Base-by-base conservation (phyloP, 306 rosid genomes). In the Quercus berberidifolia region DNA sequence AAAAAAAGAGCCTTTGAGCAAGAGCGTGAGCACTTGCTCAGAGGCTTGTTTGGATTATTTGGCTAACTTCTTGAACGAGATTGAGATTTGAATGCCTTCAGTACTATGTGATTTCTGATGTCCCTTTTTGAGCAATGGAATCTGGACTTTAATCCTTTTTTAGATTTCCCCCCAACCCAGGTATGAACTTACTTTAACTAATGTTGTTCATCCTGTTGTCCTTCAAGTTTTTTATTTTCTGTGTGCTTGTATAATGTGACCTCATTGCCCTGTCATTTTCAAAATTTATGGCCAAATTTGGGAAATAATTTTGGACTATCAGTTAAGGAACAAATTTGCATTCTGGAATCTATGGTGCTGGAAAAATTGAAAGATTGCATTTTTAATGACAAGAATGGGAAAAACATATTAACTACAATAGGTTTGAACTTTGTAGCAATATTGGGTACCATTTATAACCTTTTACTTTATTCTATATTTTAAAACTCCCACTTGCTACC, bases 11-110 rank as follows among this genome's bases (percentile, higher is more conserved):
- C 12, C 3, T 41, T 12, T 2, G 2, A 8, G 46, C 46, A 41
- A 0, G 12, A 8, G 46, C 11, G 0, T 8, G 3, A 41, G 46
- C 0, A 0, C 46, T 0, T 1, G 46, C 0, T 38, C 46, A 1
- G 10, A 41, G 46, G 46, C 46, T 41, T 0, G 12, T 41, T 41
- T 3, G 46, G 2, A 41, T 41, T 41, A 41, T 41, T 41, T 41
- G 46, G 3, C 69, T 5, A 63, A 26, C 41, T 26, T 2, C n/a
- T 28, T 31, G 15, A 1, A 63, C 20, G 0, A 63, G 4, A 63
- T 63, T 28, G 19, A 63, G 41, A 63, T 14, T 14, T 63, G 20
- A 63, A 63, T 63, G 69, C 69, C 30, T 28, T 63, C 17, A 5
- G 15, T 5, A 6, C 5, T 5, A 23, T 58, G 23, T 58, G 64